These are phyloP conservation scores for Boletus vermiculosoides DNA, from an alignment of 768 basidiomycete species.

Conservation along the genomic window DNA sequence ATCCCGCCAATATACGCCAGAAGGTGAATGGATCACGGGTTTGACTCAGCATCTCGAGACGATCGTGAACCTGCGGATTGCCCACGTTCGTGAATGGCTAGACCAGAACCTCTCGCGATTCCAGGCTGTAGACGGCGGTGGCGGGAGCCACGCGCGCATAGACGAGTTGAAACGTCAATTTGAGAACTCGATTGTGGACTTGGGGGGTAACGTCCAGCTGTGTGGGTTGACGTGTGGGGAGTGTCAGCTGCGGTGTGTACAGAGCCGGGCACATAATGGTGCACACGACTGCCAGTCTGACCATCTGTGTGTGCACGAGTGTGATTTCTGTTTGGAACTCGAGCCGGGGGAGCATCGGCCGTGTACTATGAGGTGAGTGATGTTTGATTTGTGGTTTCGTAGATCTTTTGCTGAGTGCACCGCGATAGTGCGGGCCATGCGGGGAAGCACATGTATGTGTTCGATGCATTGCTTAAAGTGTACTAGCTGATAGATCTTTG, in stretches of 20 bases:
- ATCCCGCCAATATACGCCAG: conserved; percentile 19
- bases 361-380: conserved; percentile 49
- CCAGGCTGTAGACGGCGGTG: conserved; percentile 18
- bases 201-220: conserved; percentile 45
- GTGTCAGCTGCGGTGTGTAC: conserved; percentile 52
- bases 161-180: conserved; percentile 45
- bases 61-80: conserved; percentile 43
- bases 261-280: conserved; percentile 43
- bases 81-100: conserved; percentile 53
- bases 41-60: conserved; percentile 40
- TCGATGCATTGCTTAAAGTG: rapidly evolving
- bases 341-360: conserved; percentile 31
- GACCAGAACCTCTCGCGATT: conserved; percentile 49
- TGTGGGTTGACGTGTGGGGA: conserved; percentile 47
- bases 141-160: conserved; percentile 39
- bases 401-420: background rate
- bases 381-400: background rate
- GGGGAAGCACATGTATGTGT: conserved; percentile 51
- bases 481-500: background rate
- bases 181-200: conserved; percentile 42
- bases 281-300: conserved; percentile 50
- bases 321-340: conserved; percentile 38
- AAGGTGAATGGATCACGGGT: conserved; percentile 39
- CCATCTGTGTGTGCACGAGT: conserved; percentile 45
- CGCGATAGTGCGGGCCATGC: conserved; percentile 53